Evolutionary conservation across 2,329 filamentous ascomycete species (phyloP), one percentile per base, ranked within the genome.

Genomic region (Nannizziopsis arthrosporioides): DNA sequence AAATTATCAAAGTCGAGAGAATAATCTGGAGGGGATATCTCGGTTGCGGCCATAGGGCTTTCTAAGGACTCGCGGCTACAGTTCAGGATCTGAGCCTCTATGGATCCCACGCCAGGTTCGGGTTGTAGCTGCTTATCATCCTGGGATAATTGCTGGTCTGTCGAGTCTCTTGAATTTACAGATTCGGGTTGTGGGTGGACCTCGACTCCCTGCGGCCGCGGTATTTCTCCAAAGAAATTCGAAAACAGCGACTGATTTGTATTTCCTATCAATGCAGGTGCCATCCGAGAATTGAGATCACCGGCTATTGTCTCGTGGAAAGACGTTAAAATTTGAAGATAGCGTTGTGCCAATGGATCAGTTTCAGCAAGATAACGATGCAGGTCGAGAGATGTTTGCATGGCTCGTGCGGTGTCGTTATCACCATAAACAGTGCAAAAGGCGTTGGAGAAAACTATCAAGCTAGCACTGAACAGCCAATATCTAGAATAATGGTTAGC

Each of bases 381-480:
- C 38, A 78, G 70, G 1, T 60, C 55, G n/a, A 76, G 67, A 6
- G 72, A 68, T 31, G 69, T 68, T 36, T 57, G 58, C 39, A 61
- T 64, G 11, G 69, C 58, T 53, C 64, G 70, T 49, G 71, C 68
- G 45, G 68, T 68, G 50, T 72, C 69, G 9, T 64, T 59, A 15
- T 73, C 72, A 27, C 65, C 58, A 55, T 73, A 75, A 14, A 79
- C 61, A 1, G 61, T 65, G 2, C 70, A 71, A 55, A 78, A 77
- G 50, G 77, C 73, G 56, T 79, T 80, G 54, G 74, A 75, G 39
- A 78, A 60, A 2, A 78, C 65, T 30, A 79, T 67, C 1, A 80
- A 64, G 0, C 71, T 67, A 1, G 76, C 73, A 4, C 75, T 67
- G 51, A 78, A 79, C 35, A 80, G 65, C 47, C 75, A 77, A 55